phyloP scores from a whole-genome alignment of 345 rosid species.

The Syzygium grande region DNA sequence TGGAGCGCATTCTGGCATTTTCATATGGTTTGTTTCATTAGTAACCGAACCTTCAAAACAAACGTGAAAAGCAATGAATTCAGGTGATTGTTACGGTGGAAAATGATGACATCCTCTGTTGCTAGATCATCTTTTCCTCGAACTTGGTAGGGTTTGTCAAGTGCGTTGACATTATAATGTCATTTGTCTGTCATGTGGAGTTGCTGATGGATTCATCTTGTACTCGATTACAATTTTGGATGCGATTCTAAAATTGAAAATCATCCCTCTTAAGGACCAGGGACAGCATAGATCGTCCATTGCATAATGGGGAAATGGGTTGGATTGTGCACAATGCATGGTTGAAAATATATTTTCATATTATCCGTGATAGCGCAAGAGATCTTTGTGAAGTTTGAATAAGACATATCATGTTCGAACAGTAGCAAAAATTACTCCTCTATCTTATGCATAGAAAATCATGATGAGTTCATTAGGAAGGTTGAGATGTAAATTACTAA shows the following conservation, averaged over 20 bases:
- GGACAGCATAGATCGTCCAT: not conserved
- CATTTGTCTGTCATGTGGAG: not conserved
- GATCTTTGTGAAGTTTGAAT: not conserved
- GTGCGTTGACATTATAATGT: not conserved
- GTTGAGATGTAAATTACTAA: too few relatives aligned
- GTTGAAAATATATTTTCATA: too few relatives aligned
- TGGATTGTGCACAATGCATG: not conserved
- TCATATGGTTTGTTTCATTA: not conserved
- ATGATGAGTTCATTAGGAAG: too few relatives aligned
- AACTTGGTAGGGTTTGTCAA: not conserved
- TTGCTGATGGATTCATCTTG: not conserved
- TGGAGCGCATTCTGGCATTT: not conserved
- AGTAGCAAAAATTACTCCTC: too few relatives aligned
- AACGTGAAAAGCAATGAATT: too few relatives aligned
- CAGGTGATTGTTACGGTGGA: not conserved
- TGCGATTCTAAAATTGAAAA: too few relatives aligned
- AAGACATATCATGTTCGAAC: too few relatives aligned
- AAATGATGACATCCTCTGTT: not conserved
- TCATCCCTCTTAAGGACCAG: not conserved
- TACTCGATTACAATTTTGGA: not conserved
- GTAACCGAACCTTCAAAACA: not conserved
- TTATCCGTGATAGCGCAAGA: not conserved
- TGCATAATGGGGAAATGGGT: not conserved
- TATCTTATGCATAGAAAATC: too few relatives aligned
- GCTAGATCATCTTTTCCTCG: not conserved